Evolutionary conservation across 2,329 filamentous ascomycete species (phyloP), one percentile per base, ranked within the genome.

Genomic region (Fusarium veterinarium): DNA sequence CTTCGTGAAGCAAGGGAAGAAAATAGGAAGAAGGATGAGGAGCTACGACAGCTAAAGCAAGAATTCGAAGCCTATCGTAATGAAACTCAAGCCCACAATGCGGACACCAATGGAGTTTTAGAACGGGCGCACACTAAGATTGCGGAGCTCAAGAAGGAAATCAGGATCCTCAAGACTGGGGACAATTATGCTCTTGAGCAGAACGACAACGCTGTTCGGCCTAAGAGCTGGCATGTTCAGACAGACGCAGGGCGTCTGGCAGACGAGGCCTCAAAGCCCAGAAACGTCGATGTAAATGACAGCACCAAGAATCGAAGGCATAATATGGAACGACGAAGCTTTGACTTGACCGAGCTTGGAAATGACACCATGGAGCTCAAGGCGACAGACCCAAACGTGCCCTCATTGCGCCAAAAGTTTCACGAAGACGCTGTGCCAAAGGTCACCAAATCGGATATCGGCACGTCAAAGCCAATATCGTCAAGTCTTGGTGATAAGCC

Each of bases 81-180:
- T 37, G 84, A 88, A 49, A 86, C 87, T 23, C 87, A 90, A 67
- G 79, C 83, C 10, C 85, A 86, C 41, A 86, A 88, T n/a, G 80
- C 83, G 13, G 89, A 91, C 66, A 87, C 87, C 8, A 85, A 87
- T 73, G 83, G 86, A 20, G 87, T 90, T 5, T 73, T 91, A 48
- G 84, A 87, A 59, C 86, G 86, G 70, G 88, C 89, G 61, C 88
- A 90, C 65, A 82, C 84, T 42, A 89, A 89, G 78, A 89, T 91
- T 66, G 81, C 84, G 13, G 84, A 87, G 46, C 83, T 91, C 12
- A 88, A 87, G 78, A 87, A 85, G 72, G 86, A 89, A 71, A 78
- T 90, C 42, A 83, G 83, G 64, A 79, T 79, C 2, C 79, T 90
- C 6, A 87, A 86, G 75, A 75, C 75, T 11, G 45, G 71, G 19